These are phyloP conservation scores for Xylaria sp. DNA, from an alignment of 2,329 filamentous ascomycete species.

Conservation along the genomic window DNA sequence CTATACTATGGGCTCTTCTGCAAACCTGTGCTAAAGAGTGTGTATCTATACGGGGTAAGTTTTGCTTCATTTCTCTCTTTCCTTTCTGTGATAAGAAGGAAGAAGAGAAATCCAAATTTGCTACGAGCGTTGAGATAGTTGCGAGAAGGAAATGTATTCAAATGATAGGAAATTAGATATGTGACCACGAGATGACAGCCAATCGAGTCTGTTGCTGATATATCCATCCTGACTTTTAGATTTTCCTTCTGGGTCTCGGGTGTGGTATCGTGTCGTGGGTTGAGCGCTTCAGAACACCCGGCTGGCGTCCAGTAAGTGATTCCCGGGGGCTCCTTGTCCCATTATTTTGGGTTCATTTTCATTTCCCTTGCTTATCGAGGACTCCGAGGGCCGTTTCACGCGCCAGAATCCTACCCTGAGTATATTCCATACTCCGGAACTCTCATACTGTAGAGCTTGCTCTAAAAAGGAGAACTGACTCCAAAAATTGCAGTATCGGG, in stretches of 20 bases:
- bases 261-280: conserved; percentile 82
- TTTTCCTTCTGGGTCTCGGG: conserved; percentile 78
- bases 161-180: neutral
- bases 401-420: neutral
- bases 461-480: neutral
- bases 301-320: conserved; percentile 70
- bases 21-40: conserved; percentile 69
- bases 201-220: conserved; percentile 20
- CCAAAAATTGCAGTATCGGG: conserved; percentile 66
- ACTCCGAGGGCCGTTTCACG: neutral
- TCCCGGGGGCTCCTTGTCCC: too few species aligned
- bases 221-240: conserved; percentile 64
- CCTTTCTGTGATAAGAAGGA: too few species aligned
- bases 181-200: too few species aligned
- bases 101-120: too few species aligned
- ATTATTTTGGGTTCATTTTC: neutral
- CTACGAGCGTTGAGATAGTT: neutral
- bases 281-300: conserved; percentile 84
- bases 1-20: conserved; percentile 89
- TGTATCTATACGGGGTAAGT: conserved; percentile 81
- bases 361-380: neutral
- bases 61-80: neutral
- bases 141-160: neutral
- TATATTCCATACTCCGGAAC: neutral
- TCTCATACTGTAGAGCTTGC: neutral